These are phyloP conservation scores for Saccharomyces kudriavzevii DNA, from an alignment of 805 yeast genomes.

Conservation along the genomic window DNA sequence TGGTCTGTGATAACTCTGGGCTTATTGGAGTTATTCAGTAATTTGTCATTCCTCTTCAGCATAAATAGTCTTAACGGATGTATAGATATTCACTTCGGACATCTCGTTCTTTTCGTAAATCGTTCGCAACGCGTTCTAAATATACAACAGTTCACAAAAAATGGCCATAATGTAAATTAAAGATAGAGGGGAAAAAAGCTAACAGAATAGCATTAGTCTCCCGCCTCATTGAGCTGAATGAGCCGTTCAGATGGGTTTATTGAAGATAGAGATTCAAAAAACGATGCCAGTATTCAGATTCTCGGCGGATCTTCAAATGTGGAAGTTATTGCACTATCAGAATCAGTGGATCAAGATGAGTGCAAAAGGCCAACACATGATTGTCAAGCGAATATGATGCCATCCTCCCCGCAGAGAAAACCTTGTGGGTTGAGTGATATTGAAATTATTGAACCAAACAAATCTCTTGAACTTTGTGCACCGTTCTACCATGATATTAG, in stretches of 20 bases:
- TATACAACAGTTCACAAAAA: neutral
- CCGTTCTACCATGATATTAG: slow-evolving; percentile 19
- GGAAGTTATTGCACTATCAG: neutral
- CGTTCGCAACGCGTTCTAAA: neutral
- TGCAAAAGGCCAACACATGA: neutral
- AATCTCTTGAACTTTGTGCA: slow-evolving; percentile 18
- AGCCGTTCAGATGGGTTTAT: neutral
- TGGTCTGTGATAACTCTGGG: slow-evolving; percentile 19
- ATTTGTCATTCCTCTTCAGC: neutral
- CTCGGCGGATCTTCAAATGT: neutral
- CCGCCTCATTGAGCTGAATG: neutral
- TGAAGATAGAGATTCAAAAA: neutral
- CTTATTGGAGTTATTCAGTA: slow-evolving; percentile 8
- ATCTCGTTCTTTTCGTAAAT: neutral
- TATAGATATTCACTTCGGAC: neutral
- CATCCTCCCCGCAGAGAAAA: neutral
- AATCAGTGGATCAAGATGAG: neutral
- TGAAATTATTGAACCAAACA: neutral
- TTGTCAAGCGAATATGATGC: neutral
- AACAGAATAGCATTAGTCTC: neutral
- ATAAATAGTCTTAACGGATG: neutral
- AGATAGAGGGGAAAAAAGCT: neutral
- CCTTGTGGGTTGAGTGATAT: neutral
- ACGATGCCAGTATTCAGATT: neutral
- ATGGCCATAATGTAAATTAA: neutral